These are phyloP conservation scores for Ramaria rubella DNA, from an alignment of 768 basidiomycete genomes.

Conservation along the genomic window DNA sequence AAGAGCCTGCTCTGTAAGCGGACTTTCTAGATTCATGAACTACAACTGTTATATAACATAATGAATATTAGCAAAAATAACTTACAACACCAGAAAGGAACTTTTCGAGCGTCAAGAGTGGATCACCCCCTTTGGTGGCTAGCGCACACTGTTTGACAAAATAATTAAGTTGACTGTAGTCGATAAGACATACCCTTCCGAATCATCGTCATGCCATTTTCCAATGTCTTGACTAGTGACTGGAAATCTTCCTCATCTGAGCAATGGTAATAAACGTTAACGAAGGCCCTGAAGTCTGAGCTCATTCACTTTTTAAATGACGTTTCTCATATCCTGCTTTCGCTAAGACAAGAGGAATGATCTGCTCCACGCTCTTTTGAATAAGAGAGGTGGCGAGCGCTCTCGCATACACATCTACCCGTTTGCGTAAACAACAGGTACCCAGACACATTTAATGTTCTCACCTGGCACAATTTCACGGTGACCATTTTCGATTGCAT, in stretches of 20 bases:
- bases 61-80: constrained; percentile 12
- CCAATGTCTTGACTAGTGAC: constrained; percentile 49
- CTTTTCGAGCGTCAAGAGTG: constrained; percentile 74
- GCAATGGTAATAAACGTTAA: not conserved
- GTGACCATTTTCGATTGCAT: constrained; percentile 16
- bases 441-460: too few relatives aligned
- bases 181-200: constrained; percentile 40
- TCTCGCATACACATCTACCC: constrained; percentile 50
- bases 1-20: constrained; percentile 43
- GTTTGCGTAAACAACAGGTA: too few relatives aligned
- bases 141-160: not conserved
- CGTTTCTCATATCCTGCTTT: constrained; percentile 60
- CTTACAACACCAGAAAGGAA: constrained; percentile 71
- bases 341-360: constrained; percentile 57
- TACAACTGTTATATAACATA: constrained; percentile 18
- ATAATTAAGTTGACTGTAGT: not conserved
- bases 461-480: constrained; percentile 23
- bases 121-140: constrained; percentile 68
- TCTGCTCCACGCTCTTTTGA: constrained; percentile 54
- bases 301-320: constrained; percentile 37
- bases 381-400: constrained; percentile 52
- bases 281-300: not conserved
- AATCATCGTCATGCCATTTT: constrained; percentile 57
- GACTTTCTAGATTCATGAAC: constrained; percentile 33
- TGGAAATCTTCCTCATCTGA: constrained; percentile 44